phyloP scores from a whole-genome alignment of 164 flowering plant genomes.

The Magnolia changhungtana region DNA sequence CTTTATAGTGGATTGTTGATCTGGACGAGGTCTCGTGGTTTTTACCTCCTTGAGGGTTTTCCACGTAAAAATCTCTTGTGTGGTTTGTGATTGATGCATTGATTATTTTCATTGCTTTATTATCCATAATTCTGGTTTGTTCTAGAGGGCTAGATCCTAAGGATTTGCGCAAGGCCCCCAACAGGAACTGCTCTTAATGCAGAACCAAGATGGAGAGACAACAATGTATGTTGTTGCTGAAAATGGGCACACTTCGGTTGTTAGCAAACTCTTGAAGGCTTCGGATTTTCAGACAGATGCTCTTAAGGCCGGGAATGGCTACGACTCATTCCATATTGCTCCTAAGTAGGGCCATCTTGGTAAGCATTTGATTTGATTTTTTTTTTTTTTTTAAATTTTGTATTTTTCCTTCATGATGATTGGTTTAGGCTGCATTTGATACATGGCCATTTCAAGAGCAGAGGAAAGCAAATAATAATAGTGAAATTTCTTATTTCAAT shows the following conservation, averaged over 20 bases:
- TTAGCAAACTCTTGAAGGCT: constrained; percentile 58
- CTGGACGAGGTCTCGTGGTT: too few species aligned
- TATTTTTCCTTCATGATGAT: not conserved
- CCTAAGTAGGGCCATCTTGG: constrained; percentile 88
- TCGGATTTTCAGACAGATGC: constrained; percentile 61
- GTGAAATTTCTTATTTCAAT: too few species aligned
- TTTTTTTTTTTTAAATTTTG: not conserved
- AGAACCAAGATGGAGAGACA: constrained; percentile 79
- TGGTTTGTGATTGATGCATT: too few species aligned
- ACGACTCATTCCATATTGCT: constrained; percentile 84
- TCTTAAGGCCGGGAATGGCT: constrained; percentile 61
- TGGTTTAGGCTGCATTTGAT: not conserved
- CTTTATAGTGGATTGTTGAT: too few species aligned
- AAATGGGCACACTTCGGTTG: constrained; percentile 57
- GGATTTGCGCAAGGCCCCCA: too few species aligned
- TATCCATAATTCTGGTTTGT: too few species aligned
- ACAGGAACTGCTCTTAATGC: constrained; percentile 46
- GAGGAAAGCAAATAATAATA: too few species aligned
- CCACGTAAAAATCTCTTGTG: too few species aligned
- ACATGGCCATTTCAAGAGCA: too few species aligned
- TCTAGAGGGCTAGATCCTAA: too few species aligned
- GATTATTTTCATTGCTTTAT: too few species aligned
- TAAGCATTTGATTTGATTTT: constrained; percentile 21
- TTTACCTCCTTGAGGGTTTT: too few species aligned
- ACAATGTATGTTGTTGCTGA: constrained; percentile 78